Evolutionary conservation across 805 yeast genomes (phyloP).

Genomic region (Wickerhamiella kurtzmanii): DNA sequence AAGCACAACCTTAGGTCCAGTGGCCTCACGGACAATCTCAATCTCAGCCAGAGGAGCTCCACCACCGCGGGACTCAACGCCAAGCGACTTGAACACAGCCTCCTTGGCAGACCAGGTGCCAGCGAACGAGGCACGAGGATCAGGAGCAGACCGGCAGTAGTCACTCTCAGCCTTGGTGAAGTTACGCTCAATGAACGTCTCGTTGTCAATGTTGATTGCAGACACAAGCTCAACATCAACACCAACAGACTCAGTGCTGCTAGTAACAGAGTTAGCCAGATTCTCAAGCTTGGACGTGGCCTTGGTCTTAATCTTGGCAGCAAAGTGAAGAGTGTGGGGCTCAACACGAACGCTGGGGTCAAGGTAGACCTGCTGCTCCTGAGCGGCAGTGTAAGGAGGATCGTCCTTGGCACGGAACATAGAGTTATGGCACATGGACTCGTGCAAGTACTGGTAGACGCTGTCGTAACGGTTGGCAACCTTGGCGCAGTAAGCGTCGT

Average conservation of each 20-base stretch:
- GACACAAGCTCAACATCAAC: slow-evolving; percentile 89
- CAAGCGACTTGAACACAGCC: slow-evolving; percentile 93
- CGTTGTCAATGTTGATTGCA: slow-evolving; percentile 73
- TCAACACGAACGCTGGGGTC: slow-evolving; percentile 84
- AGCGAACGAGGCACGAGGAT: slow-evolving; percentile 79
- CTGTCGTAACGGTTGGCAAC: slow-evolving; percentile 71
- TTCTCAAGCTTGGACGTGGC: slow-evolving; percentile 21
- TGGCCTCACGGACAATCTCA: slow-evolving; percentile 63
- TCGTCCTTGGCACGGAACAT: slow-evolving; percentile 86
- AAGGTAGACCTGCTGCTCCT: slow-evolving; percentile 82
- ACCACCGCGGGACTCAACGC: slow-evolving; percentile 80
- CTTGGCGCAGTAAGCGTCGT: slow-evolving; percentile 55
- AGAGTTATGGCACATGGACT: slow-evolving; percentile 80
- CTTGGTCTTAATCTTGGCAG: slow-evolving; percentile 19
- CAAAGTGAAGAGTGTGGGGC: slow-evolving; percentile 13
- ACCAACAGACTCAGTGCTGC: slow-evolving; percentile 62
- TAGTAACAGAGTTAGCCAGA: slow-evolving; percentile 28
- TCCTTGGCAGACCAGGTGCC: slow-evolving; percentile 99
- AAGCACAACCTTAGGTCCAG: slow-evolving; percentile 71
- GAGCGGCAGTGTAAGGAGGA: slow-evolving; percentile 81
- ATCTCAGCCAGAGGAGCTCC: slow-evolving; percentile 90
- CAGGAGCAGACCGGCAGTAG: slow-evolving; percentile 63
- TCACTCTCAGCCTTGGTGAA: slow-evolving; percentile 69
- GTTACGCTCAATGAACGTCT: slow-evolving; percentile 82
- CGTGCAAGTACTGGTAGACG: slow-evolving; percentile 91